Base-by-base conservation (phyloP, 352 stramenopile genomes). In the Globisporangium megalacanthum region DNA sequence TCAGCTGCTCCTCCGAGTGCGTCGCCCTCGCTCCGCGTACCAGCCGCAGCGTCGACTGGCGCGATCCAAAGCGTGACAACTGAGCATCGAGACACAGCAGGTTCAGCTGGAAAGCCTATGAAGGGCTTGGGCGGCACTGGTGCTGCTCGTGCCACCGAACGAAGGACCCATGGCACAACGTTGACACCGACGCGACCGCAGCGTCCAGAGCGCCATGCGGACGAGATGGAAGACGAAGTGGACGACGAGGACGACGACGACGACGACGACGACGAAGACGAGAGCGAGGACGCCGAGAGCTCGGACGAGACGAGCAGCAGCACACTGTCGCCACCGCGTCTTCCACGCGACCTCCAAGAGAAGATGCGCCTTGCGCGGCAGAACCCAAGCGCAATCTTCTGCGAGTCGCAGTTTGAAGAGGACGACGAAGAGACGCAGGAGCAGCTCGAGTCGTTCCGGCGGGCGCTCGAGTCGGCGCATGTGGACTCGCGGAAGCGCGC, bases 401-500 rank as follows among this genome's bases (percentile, higher is more conserved):
- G 77, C 25, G 82, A 92, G 52, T 90, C 82, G 8, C 70, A 89
- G 55, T 92, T 92, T 48, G 82, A 92, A 66, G 81, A 92, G 35
- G 82, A 92, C 36, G 82, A 92, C 53, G 76, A 89, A 60, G 77
- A 89, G 52, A 74, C 86, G 57, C 75, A 83, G 11, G 73, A 89
- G 52, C 68, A 89, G 66, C 74, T 92, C 50, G 83, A 89, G 56
- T 81, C 77, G 53, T 92, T 92, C 46, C 77, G 84, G 25, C 63
- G 75, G n/a, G 83, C 84, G 22, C 68, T 92, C 4, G 82, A 92
- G 61, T 89, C 79, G 14, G 82, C 79, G 14, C 82, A 92, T 52
- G 55, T 79, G 13, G 79, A 89, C 11, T 77, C 69, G 15, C 70
- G 79, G 51, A 75, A 67, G n/a, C 41, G 47, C 13, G 64, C 76